Percentiles rank a stretch among this genome's conserved stretches.
Evolutionary conservation across 2,329 filamentous ascomycete genomes (phyloP).

Genomic region (Pseudogymnoascus sp.): DNA sequence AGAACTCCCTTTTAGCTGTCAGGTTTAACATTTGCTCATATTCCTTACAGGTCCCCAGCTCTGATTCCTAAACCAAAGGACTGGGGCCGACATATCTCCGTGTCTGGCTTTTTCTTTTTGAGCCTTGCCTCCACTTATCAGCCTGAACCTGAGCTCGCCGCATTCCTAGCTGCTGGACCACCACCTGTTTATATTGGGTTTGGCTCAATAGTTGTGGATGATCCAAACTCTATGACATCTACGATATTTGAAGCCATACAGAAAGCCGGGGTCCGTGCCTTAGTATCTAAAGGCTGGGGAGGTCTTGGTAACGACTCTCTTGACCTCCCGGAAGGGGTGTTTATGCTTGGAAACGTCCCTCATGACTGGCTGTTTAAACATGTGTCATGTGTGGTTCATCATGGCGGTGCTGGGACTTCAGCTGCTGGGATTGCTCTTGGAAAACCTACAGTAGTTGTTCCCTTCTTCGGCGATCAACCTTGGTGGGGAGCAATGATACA

Average conservation of each 20-base stretch:
- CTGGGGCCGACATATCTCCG: constrained; percentile 63
- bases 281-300: constrained; percentile 72
- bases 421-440: constrained; percentile 66
- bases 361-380: constrained; percentile 71
- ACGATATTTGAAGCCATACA: constrained; percentile 65
- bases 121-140: constrained; percentile 56
- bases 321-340: constrained; percentile 55
- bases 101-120: constrained; percentile 72
- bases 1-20: not conserved
- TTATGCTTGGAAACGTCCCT: constrained; percentile 65
- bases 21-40: not conserved
- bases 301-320: constrained; percentile 50
- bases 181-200: constrained; percentile 68
- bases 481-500: constrained; percentile 77
- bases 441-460: constrained; percentile 67
- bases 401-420: constrained; percentile 72
- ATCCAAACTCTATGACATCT: constrained; percentile 59
- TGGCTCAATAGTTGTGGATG: constrained; percentile 68
- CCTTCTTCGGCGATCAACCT: constrained; percentile 74
- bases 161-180: constrained; percentile 50
- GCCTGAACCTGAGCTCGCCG: constrained; percentile 47
- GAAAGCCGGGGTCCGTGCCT: constrained; percentile 57
- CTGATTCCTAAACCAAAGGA: constrained; percentile 61
- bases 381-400: constrained; percentile 61
- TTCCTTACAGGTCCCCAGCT: constrained; percentile 40